These are phyloP conservation scores for Trametes cinnabarina DNA, from an alignment of 768 basidiomycete genomes.

Conservation along the genomic window DNA sequence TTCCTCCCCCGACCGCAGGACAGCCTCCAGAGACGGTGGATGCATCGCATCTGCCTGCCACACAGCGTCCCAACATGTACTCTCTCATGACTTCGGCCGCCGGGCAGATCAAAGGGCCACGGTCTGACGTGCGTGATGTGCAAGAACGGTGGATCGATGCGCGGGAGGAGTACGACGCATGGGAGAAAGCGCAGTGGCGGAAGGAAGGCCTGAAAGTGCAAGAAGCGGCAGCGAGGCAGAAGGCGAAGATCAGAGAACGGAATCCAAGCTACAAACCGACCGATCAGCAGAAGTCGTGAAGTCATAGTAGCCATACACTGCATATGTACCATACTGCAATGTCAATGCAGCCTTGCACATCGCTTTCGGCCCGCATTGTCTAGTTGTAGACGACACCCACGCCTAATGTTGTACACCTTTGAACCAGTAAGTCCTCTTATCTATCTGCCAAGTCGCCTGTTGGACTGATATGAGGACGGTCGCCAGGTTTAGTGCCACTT, in stretches of 20 bases:
- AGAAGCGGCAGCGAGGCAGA: slow-evolving; percentile 36
- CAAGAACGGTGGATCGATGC: slow-evolving; percentile 96
- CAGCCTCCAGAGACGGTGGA: slow-evolving; percentile 34
- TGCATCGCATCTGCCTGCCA: slow-evolving; percentile 35
- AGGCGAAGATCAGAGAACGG: slow-evolving; percentile 26
- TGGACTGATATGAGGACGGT: too few species aligned
- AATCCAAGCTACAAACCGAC: not conserved
- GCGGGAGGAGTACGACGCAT: slow-evolving; percentile 77
- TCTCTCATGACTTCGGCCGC: slow-evolving; percentile 66
- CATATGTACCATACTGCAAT: not conserved
- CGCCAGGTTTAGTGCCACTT: too few species aligned
- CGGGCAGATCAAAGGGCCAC: slow-evolving; percentile 48
- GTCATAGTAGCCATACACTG: too few species aligned
- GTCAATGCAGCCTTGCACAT: not conserved
- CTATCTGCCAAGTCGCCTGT: too few species aligned
- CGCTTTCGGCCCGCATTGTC: too few species aligned
- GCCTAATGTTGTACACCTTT: too few species aligned
- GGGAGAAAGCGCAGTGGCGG: slow-evolving; percentile 75
- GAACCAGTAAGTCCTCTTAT: too few species aligned
- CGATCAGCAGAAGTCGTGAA: not conserved
- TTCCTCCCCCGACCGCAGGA: slow-evolving; percentile 47
- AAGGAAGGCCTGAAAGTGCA: slow-evolving; percentile 63
- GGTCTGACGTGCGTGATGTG: slow-evolving; percentile 65
- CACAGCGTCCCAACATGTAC: slow-evolving; percentile 60
- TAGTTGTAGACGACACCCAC: too few species aligned